Conservation (phyloP, 345 rosid species). For the Psidium friedrichsthalianum region DNA sequence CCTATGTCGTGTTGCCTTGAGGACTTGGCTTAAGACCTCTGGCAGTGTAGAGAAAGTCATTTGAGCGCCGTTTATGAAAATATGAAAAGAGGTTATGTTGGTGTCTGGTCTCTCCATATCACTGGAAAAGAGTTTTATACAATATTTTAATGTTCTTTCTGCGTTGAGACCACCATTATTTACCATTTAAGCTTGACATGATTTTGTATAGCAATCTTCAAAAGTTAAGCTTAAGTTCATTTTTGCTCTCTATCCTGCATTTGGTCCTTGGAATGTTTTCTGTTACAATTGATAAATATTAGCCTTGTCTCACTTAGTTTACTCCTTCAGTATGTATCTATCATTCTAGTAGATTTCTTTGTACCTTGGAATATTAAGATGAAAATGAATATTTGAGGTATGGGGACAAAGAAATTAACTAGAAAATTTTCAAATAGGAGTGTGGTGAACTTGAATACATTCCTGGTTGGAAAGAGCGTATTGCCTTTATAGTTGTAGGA, state of each 20-base stretch:
- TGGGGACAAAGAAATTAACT: not conserved
- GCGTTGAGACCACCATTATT: not conserved
- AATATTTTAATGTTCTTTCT: not conserved
- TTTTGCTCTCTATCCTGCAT: not conserved
- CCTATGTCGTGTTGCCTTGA: not conserved
- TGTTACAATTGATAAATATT: not conserved
- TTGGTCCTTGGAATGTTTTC: not conserved
- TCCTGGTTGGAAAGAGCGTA: not conserved
- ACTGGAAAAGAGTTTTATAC: not conserved
- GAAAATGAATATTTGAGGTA: not conserved
- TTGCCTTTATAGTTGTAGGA: not conserved
- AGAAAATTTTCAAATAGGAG: not conserved
- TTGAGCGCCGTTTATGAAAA: not conserved
- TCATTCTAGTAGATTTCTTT: not conserved
- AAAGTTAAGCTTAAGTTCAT: not conserved
- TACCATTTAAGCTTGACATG: not conserved
- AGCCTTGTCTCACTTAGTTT: not conserved
- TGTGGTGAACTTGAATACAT: not conserved
- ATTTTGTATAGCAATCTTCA: not conserved
- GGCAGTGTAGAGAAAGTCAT: not conserved
- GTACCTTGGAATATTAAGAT: not conserved
- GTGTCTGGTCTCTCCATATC: not conserved
- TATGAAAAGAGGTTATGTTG: not conserved
- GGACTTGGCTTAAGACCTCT: not conserved
- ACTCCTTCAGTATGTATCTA: not conserved